Conservation (phyloP, 2,329 filamentous ascomycete species). For the Setomelanomma holmii region DNA sequence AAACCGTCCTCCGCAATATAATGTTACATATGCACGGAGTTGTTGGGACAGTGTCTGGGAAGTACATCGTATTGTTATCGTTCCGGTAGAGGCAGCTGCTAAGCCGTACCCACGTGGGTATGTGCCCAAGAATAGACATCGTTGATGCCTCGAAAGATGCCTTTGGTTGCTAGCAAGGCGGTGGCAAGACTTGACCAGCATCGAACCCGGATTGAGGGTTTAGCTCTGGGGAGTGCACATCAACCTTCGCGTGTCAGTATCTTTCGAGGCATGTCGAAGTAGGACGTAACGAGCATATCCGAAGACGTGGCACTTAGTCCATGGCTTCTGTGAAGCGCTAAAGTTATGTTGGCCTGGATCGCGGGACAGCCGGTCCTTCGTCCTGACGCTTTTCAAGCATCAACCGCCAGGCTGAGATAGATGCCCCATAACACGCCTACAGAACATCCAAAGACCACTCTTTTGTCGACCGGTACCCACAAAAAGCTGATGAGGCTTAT, state of each 20-base stretch:
- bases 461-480: conserved; percentile 72
- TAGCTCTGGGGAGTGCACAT: too few species aligned
- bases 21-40: not conserved
- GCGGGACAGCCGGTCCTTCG: not conserved
- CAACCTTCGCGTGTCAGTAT: too few species aligned
- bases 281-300: not conserved
- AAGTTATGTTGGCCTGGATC: not conserved
- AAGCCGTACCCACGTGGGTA: not conserved
- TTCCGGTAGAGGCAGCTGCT: not conserved
- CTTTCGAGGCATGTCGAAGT: too few species aligned
- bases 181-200: too few species aligned
- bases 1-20: not conserved
- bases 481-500: conserved; percentile 75
- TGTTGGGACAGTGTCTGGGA: not conserved
- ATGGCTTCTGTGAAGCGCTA: not conserved
- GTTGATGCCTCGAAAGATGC: not conserved
- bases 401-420: conserved; percentile 71
- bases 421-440: conserved; percentile 78
- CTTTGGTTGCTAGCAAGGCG: too few species aligned
- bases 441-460: conserved; percentile 74
- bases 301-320: not conserved
- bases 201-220: too few species aligned
- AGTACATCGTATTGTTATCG: not conserved
- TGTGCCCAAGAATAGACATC: not conserved
- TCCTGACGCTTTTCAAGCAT: conserved; percentile 15